Conservation (phyloP, 495 filamentous ascomycete species). For the Hypoxylon lienhwacheense region DNA sequence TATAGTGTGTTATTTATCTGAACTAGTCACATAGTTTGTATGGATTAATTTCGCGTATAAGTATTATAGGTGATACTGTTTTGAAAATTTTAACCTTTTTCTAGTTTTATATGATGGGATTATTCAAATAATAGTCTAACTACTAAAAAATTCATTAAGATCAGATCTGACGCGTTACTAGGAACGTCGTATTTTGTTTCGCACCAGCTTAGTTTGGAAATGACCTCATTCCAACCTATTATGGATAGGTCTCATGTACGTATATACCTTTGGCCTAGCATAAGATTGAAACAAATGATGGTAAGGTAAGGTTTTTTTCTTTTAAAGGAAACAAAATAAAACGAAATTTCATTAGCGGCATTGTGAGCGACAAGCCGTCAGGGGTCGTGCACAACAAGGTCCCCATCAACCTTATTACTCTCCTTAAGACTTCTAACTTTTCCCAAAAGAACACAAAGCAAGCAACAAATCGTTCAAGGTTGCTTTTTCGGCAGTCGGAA, state of each 20-base stretch:
- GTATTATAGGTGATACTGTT: too few relatives aligned
- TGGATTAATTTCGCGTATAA: too few relatives aligned
- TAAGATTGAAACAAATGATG: neutral
- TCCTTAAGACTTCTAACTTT: conserved; percentile 29
- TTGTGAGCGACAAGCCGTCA: conserved; percentile 18
- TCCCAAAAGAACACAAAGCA: conserved; percentile 23
- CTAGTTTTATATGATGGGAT: too few relatives aligned
- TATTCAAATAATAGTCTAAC: too few relatives aligned
- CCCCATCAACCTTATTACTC: conserved; percentile 26
- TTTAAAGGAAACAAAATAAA: neutral
- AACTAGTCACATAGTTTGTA: too few relatives aligned
- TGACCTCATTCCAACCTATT: conserved; percentile 27
- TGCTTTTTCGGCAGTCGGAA: conserved; percentile 35
- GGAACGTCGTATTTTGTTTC: conserved; percentile 24
- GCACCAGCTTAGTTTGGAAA: conserved; percentile 15
- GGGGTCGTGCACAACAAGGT: conserved; percentile 26
- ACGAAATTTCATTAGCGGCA: conserved; percentile 3
- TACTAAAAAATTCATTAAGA: conserved; percentile 9
- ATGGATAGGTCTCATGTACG: neutral
- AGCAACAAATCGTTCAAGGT: conserved; percentile 24
- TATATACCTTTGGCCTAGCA: too few relatives aligned
- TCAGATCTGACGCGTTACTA: conserved; percentile 20
- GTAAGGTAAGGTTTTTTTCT: too few relatives aligned
- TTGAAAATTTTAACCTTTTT: too few relatives aligned
- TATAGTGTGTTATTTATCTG: too few relatives aligned